Evolutionary conservation across 805 yeast genomes (phyloP), one percentile per base, ranked within the genome.

Genomic region (Starmerella bacillaris): DNA sequence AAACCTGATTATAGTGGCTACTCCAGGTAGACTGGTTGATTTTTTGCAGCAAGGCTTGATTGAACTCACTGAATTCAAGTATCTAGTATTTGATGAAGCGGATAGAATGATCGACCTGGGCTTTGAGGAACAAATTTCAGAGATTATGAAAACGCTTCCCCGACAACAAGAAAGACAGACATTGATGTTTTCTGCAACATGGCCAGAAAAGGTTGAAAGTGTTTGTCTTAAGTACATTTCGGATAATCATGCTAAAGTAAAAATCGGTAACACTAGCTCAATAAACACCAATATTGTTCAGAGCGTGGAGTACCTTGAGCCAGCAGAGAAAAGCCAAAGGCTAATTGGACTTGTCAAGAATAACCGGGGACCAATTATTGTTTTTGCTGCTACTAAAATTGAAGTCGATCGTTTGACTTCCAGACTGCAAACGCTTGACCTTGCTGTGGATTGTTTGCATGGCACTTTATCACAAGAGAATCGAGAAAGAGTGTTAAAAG

Each of bases 51-150:
- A 77, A 35, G 70, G 72, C n/a, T 59, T 76, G 16, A 40, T 83
- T 3, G 66, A 65, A 1, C 56, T 84, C 22, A 59, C 58, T 27
- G 69, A 70, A 39, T 70, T 92, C 41, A 65, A 65, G 41, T 76
- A 72, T 41, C 56, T 86, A 17, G 74, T 79, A 2, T 64, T 84
- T 60, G 98, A 86, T 58, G 98, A 86, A 56, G 94, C 94, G 2
- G 98, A 86, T 55, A 64, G 84, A 45, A 86, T 86, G 96, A 73
- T 86, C 29, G 94, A 83, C 53, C 67, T 86, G 70, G 95, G 95
- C 3, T 86, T 86, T 53, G 94, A 82, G 51, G 76, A 69, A 22
- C 82, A 82, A 49, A 68, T 86, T 31, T 67, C 65, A 17, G 61
- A 65, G 28, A 70, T 86, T 12, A 53, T 78, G 34, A 60, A 58